Conservation (phyloP, 139 green algal species). For the Volvox reticuliferus region DNA sequence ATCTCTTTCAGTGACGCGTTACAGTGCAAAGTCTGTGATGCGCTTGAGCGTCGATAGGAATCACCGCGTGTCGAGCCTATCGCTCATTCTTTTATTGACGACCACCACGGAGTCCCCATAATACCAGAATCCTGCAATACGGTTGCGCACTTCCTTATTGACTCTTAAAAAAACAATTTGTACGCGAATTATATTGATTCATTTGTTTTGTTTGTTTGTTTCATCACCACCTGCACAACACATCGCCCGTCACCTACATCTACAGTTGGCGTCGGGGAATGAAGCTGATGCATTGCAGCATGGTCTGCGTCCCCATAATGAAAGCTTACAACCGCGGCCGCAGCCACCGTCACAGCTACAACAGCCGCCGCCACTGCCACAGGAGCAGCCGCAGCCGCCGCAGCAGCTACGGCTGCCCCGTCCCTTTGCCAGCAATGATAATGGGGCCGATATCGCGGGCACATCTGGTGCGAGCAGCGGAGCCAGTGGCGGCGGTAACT, state of each 20-base stretch:
- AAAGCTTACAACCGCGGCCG: neutral
- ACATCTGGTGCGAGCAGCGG: neutral
- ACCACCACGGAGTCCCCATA: too few relatives aligned
- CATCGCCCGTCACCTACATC: neutral
- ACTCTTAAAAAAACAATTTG: too few relatives aligned
- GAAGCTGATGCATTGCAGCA: neutral
- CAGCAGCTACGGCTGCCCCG: neutral
- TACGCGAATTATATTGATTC: too few relatives aligned
- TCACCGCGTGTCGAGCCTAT: too few relatives aligned
- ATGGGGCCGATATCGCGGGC: neutral
- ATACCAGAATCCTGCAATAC: too few relatives aligned
- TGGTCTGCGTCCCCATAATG: neutral
- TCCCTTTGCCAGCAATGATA: too few relatives aligned
- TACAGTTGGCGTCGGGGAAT: conserved; percentile 9
- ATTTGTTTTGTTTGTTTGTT: too few relatives aligned
- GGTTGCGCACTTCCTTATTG: too few relatives aligned
- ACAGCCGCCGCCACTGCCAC: neutral
- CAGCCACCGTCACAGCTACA: neutral
- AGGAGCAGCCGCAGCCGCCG: neutral
- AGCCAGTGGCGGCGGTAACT: neutral
- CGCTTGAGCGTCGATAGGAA: too few relatives aligned
- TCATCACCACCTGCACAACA: neutral
- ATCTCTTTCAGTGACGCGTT: too few relatives aligned
- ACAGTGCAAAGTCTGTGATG: too few relatives aligned
- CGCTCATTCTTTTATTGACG: too few relatives aligned